Evolutionary conservation across 345 rosid species (phyloP).

Genomic region (Eucalyptus microcorys): DNA sequence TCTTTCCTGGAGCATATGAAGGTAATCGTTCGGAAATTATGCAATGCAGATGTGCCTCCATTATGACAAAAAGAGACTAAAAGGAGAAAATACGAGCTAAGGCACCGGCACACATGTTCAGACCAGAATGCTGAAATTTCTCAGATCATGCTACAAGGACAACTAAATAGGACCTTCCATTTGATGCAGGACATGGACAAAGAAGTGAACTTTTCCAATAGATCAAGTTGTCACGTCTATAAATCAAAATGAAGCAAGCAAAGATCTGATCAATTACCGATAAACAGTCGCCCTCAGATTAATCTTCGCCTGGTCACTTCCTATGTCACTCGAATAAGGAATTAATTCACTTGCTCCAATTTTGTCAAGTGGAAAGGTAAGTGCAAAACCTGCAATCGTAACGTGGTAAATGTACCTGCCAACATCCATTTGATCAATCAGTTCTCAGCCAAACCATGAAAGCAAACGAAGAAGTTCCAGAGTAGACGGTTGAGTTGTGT

Average conservation of each 20-base stretch:
- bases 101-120: neutral
- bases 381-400: conserved; percentile 62
- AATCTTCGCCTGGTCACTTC: conserved; percentile 36
- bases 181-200: neutral
- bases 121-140: neutral
- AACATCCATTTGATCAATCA: neutral
- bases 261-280: conserved; percentile 21
- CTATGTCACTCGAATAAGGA: conserved; percentile 3
- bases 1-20: conserved; percentile 38
- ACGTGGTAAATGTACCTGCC: conserved; percentile 63
- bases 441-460: neutral
- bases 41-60: neutral
- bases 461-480: neutral
- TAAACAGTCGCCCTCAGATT: conserved; percentile 50
- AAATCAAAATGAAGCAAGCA: neutral
- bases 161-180: neutral
- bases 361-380: conserved; percentile 33
- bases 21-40: neutral
- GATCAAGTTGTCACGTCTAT: neutral
- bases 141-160: neutral
- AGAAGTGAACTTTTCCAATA: neutral
- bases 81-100: neutral
- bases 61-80: neutral
- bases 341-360: neutral
- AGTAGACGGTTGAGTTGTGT: neutral